Evolutionary conservation across 148 eudicot species (phyloP).

Genomic region (Euryodendron excelsum): DNA sequence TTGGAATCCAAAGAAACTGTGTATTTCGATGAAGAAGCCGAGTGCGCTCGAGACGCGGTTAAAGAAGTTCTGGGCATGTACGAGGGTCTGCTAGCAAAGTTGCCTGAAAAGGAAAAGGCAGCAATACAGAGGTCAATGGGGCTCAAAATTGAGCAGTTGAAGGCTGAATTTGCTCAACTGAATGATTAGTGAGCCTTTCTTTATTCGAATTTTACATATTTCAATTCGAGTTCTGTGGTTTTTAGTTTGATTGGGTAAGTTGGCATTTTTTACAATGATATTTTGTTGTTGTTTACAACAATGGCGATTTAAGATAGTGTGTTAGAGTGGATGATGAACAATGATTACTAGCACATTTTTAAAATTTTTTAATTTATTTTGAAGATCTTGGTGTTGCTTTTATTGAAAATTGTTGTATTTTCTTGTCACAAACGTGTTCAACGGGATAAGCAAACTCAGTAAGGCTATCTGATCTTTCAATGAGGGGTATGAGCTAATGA

Average conservation of each 20-base stretch:
- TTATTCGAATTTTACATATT: not conserved
- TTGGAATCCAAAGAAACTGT: constrained; percentile 95
- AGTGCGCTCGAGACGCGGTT: constrained; percentile 77
- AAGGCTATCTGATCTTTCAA: not conserved
- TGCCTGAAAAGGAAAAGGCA: constrained; percentile 52
- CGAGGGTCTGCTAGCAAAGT: constrained; percentile 51
- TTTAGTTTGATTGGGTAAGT: not conserved
- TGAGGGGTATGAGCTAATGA: not conserved
- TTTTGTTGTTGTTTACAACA: not conserved
- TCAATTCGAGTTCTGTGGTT: not conserved
- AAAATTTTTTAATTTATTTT: not conserved
- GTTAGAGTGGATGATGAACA: not conserved
- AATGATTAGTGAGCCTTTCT: constrained; percentile 52
- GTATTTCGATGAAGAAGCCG: constrained; percentile 89
- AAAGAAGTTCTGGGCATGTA: constrained; percentile 73
- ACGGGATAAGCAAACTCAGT: not conserved
- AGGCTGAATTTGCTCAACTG: constrained; percentile 87
- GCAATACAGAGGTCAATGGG: constrained; percentile 86
- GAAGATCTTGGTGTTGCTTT: not conserved
- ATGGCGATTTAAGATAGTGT: not conserved
- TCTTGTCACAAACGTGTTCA: not conserved
- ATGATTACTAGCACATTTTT: not conserved
- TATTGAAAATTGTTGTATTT: not conserved
- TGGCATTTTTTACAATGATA: not conserved
- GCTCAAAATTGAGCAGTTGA: constrained; percentile 92